These are phyloP conservation scores for Monilinia aucupariae DNA, from an alignment of 2,329 filamentous ascomycete species.

Conservation along the genomic window DNA sequence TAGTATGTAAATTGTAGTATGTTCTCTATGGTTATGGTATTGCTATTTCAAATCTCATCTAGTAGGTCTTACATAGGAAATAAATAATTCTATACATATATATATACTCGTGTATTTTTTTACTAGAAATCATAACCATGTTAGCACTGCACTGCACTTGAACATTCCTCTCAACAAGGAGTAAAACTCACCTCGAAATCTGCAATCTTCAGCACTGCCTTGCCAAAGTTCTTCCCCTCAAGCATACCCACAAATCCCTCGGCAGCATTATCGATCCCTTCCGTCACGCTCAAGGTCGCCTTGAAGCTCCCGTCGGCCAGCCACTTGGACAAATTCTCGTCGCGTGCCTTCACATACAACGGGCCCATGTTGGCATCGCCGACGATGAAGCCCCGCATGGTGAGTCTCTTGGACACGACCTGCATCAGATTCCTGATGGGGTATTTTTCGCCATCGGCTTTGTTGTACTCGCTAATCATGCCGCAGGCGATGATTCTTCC, in stretches of 20 bases:
- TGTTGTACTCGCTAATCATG: conserved; percentile 67
- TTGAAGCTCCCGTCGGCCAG: conserved; percentile 61
- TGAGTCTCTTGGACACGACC: conserved; percentile 57
- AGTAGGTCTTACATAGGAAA: not conserved
- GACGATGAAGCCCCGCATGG: conserved; percentile 64
- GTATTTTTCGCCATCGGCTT: conserved; percentile 47
- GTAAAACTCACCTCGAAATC: conserved; percentile 23
- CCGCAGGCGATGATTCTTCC: conserved; percentile 59
- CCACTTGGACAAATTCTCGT: conserved; percentile 64
- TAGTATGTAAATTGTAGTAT: not conserved
- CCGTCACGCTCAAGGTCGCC: conserved; percentile 52
- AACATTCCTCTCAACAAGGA: no score
- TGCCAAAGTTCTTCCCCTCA: conserved; percentile 65
- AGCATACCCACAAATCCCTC: conserved; percentile 64
- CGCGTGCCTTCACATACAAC: conserved; percentile 54
- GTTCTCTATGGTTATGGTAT: not conserved
- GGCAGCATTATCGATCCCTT: conserved; percentile 61
- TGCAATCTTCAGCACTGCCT: conserved; percentile 61
- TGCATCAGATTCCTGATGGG: conserved; percentile 56
- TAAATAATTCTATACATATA: no score
- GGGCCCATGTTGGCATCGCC: conserved; percentile 56
- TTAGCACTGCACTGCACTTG: not conserved
- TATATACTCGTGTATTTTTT: no score
- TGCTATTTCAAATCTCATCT: not conserved
- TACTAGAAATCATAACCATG: not conserved